phyloP scores from a whole-genome alignment of 495 filamentous ascomycete genomes.

The Daldinia decipiens region DNA sequence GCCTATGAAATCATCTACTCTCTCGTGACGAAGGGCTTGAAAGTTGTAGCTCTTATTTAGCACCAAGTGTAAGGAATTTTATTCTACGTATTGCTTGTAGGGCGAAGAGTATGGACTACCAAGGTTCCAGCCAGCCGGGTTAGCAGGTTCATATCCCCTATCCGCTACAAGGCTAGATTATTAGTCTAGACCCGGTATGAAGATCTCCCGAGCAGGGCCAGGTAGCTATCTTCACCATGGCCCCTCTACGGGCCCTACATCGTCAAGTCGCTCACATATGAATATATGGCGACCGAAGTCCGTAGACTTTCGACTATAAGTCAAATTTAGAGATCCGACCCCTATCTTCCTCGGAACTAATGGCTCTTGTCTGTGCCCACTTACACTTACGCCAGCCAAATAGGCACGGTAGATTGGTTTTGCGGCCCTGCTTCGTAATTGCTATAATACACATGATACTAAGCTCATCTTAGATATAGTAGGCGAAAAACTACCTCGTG shows the following conservation, averaged over 20 bases:
- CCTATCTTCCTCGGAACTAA: neutral
- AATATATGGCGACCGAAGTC: slow-evolving; percentile 16
- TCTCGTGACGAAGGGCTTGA: neutral
- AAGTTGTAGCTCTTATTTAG: neutral
- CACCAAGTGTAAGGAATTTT: too few relatives aligned
- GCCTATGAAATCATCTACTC: neutral
- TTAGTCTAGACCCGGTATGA: slow-evolving; percentile 4
- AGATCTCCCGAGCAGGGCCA: slow-evolving; percentile 7
- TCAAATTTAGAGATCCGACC: too few relatives aligned
- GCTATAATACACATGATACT: neutral
- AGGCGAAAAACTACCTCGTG: neutral
- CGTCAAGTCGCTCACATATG: neutral
- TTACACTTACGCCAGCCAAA: neutral
- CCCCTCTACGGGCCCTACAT: neutral
- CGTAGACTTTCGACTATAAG: neutral
- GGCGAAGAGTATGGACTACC: too few relatives aligned
- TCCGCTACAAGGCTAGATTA: neutral
- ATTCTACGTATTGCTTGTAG: too few relatives aligned
- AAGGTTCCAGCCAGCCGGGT: too few relatives aligned
- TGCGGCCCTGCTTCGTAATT: slow-evolving; percentile 7
- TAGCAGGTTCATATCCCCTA: too few relatives aligned
- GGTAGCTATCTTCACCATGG: neutral
- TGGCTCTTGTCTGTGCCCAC: slow-evolving; percentile 15
- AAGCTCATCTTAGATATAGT: neutral
- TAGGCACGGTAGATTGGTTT: slow-evolving; percentile 3